Evolutionary conservation across 2,329 filamentous ascomycete species (phyloP).

Genomic region (Aspergillus novofumigatus): DNA sequence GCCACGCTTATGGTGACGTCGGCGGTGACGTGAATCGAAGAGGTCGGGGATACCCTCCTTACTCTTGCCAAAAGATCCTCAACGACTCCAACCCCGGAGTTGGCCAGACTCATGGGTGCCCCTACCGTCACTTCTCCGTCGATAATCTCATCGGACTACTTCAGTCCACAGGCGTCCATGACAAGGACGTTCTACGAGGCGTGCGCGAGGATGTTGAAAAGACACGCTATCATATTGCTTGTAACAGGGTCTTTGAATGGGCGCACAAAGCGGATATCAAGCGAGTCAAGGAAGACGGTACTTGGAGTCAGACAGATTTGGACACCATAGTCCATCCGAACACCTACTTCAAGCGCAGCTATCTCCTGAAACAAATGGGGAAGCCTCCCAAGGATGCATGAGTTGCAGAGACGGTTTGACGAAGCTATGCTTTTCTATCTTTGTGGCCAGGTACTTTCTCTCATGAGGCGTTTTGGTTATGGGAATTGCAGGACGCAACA

Average conservation of each 20-base stretch:
- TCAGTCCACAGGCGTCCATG: constrained; percentile 72
- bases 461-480: constrained; percentile 14
- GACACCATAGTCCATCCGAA: constrained; percentile 98
- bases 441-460: constrained; percentile 4
- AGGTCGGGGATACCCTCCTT: constrained; percentile 82
- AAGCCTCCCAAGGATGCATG: constrained; percentile 48
- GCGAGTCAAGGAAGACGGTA: constrained; percentile 68
- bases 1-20: constrained; percentile 92
- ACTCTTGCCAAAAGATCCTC: constrained; percentile 91
- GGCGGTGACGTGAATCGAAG: constrained; percentile 86
- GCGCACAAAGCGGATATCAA: constrained; percentile 75
- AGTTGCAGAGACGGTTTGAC: constrained; percentile 37
- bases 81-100: constrained; percentile 82
- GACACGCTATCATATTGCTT: constrained; percentile 89
- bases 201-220: constrained; percentile 87
- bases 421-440: constrained; percentile 40
- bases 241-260: constrained; percentile 91
- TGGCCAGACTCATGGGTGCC: constrained; percentile 91
- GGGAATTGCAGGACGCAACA: constrained; percentile 2
- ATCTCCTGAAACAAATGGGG: constrained; percentile 74
- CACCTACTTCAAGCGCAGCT: constrained; percentile 95
- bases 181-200: constrained; percentile 70
- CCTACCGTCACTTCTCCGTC: constrained; percentile 84
- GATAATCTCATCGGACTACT: constrained; percentile 80
- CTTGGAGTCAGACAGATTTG: constrained; percentile 69